Conservation (phyloP, 371 early-diverging fungal genomes). For the Rhizopus microsporus region DNA sequence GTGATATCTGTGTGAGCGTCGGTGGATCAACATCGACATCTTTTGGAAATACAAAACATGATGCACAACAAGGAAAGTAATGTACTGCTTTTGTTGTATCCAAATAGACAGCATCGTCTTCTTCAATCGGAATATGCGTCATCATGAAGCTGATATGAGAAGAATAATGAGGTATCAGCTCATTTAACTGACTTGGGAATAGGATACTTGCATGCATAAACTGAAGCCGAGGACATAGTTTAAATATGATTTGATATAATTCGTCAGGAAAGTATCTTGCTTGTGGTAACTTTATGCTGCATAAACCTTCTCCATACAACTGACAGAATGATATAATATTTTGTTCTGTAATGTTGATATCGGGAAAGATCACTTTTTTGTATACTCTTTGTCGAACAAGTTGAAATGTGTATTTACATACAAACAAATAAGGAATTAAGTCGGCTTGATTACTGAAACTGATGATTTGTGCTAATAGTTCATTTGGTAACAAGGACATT, state of each 20-base stretch:
- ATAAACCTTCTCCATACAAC: conserved; percentile 34
- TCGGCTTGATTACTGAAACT: conserved; percentile 11
- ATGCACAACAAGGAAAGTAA: conserved; percentile 41
- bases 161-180: conserved; percentile 1
- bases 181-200: conserved; percentile 26
- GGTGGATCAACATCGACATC: conserved; percentile 18
- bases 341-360: conserved; percentile 14
- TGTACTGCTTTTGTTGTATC: conserved; percentile 3
- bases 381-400: conserved; percentile 37
- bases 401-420: conserved; percentile 28
- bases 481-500: conserved; percentile 11
- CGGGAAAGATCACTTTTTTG: conserved; percentile 44
- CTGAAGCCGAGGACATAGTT: conserved; percentile 32
- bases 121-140: conserved; percentile 29
- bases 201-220: conserved; percentile 34
- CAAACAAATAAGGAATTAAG: conserved; percentile 12
- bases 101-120: background rate
- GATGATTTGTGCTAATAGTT: conserved; percentile 14
- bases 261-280: conserved; percentile 26
- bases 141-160: conserved; percentile 32
- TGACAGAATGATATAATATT: conserved; percentile 38
- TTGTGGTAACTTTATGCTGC: conserved; percentile 43
- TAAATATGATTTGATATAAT: conserved; percentile 24
- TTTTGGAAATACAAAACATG: conserved; percentile 39
- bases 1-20: conserved; percentile 40